These are phyloP conservation scores for Triadica sebifera DNA, from an alignment of 345 rosid genomes.

Conservation along the genomic window DNA sequence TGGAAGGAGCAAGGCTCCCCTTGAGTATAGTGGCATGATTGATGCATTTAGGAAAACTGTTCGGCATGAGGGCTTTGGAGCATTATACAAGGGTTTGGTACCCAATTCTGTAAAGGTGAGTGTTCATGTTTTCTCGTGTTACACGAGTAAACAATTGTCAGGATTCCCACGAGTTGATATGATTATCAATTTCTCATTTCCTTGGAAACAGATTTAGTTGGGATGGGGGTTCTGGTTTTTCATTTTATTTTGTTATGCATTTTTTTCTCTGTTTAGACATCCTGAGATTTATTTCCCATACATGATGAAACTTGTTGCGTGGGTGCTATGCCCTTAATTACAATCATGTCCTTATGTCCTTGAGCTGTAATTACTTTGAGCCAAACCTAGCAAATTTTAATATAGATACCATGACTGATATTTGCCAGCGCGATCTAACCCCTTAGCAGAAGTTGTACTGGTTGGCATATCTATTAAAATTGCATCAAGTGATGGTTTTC, in stretches of 20 bases:
- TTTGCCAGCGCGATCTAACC: neutral
- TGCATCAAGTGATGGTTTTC: neutral
- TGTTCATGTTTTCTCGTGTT: neutral
- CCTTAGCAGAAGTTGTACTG: neutral
- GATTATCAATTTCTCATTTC: neutral
- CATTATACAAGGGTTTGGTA: slow-evolving; percentile 80
- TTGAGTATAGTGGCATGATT: slow-evolving; percentile 72
- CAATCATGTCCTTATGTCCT: neutral
- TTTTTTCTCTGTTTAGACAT: neutral
- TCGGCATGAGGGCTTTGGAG: slow-evolving; percentile 67
- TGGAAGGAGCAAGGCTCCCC: slow-evolving; percentile 52
- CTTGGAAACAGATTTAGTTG: neutral
- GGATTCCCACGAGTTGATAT: neutral
- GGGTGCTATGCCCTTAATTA: neutral
- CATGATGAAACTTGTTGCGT: neutral
- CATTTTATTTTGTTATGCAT: neutral
- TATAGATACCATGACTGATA: neutral
- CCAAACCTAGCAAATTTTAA: neutral
- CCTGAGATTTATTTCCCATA: neutral
- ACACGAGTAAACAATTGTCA: neutral
- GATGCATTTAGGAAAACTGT: slow-evolving; percentile 84
- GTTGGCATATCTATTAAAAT: neutral
- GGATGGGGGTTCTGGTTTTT: neutral
- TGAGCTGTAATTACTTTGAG: neutral
- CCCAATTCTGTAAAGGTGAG: slow-evolving; percentile 88